Conservation (phyloP, 805 yeast genomes). For the Wickerhamomyces canadensis region DNA sequence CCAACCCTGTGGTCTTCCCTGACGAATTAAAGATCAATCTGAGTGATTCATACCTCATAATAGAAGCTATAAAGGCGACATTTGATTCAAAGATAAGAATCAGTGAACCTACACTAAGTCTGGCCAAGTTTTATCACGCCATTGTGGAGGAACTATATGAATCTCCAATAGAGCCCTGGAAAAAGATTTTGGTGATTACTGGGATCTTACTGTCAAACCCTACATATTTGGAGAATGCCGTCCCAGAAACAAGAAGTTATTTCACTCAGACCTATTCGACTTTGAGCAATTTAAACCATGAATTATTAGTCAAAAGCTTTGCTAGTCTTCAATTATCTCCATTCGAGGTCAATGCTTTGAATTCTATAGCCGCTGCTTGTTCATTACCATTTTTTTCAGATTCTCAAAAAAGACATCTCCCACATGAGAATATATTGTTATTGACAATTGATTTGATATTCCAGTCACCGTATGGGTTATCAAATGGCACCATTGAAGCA, state of each 20-base stretch:
- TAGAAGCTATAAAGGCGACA: constrained; percentile 43
- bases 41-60: constrained; percentile 30
- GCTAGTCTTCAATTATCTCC: constrained; percentile 10
- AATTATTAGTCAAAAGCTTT: constrained; percentile 17
- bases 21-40: constrained; percentile 7
- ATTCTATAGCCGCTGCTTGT: constrained; percentile 14
- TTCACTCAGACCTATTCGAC: constrained; percentile 33
- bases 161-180: constrained; percentile 35
- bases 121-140: constrained; percentile 33
- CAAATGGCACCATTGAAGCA: constrained; percentile 2
- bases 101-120: constrained; percentile 38
- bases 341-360: constrained; percentile 18
- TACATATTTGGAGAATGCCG: constrained; percentile 28
- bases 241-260: constrained; percentile 27
- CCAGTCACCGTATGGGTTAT: constrained; percentile 17
- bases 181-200: constrained; percentile 36
- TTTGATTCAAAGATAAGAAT: constrained; percentile 38
- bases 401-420: constrained; percentile 14
- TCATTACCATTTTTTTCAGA: constrained; percentile 14
- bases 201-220: constrained; percentile 34
- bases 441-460: constrained; percentile 17
- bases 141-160: constrained; percentile 27
- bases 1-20: constrained; percentile 29
- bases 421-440: constrained; percentile 15
- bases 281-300: constrained; percentile 25